phyloP scores from a whole-genome alignment of 495 filamentous ascomycete species.

The Glutinoglossum americanum region DNA sequence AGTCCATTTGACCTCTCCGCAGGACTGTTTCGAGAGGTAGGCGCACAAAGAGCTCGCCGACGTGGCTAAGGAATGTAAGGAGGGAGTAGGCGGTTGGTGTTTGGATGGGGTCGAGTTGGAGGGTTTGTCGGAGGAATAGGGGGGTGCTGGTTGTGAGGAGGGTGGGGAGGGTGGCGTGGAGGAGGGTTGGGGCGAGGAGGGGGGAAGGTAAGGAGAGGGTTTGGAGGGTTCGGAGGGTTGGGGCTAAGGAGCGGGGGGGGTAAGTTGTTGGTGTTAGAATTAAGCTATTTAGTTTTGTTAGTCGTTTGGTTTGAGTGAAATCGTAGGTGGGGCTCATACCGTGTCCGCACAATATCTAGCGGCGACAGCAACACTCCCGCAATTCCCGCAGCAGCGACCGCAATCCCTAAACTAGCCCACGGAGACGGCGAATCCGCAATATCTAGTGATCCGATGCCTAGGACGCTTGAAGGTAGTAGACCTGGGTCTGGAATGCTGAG shows the following conservation, averaged over 20 bases:
- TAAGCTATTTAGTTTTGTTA: background rate
- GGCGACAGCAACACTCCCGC: constrained; percentile 65
- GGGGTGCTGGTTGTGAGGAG: constrained; percentile 61
- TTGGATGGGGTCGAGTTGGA: constrained; percentile 62
- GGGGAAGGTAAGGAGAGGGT: constrained; percentile 54
- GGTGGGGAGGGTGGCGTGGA: constrained; percentile 65
- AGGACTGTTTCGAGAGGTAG: constrained; percentile 84
- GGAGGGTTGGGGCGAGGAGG: constrained; percentile 61
- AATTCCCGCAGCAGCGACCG: constrained; percentile 60
- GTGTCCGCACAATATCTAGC: constrained; percentile 73
- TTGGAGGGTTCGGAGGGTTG: constrained; percentile 58
- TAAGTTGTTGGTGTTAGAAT: constrained; percentile 37
- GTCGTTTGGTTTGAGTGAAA: background rate
- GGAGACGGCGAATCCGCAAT: constrained; percentile 53
- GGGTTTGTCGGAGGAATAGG: constrained; percentile 53
- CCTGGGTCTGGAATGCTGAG: constrained; percentile 66
- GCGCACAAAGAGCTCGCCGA: constrained; percentile 60
- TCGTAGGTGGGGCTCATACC: constrained; percentile 20
- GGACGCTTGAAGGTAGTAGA: constrained; percentile 17
- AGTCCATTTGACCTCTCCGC: constrained; percentile 55
- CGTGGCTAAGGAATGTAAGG: constrained; percentile 52
- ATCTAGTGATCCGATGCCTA: constrained; percentile 25
- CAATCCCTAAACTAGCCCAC: constrained; percentile 49
- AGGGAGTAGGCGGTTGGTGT: constrained; percentile 61
- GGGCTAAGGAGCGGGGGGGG: constrained; percentile 52